Evolutionary conservation across 306 rosid species (phyloP), one percentile per base, ranked within the genome.

Genomic region (Oxytropis ochrocephala): DNA sequence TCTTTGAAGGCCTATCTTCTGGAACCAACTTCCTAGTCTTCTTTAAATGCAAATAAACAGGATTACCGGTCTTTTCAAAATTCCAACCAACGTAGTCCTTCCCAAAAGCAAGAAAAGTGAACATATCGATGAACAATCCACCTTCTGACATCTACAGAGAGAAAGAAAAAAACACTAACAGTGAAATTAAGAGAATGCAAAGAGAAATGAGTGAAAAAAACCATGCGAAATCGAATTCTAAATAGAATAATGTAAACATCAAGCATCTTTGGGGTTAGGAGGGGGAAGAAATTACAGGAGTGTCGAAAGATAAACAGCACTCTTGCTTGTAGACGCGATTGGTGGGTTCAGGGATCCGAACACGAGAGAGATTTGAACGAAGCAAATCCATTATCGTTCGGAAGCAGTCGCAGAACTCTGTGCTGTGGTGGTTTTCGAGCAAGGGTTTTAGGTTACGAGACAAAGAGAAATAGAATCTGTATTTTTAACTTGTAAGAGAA

Each of bases 291-390:
- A 49, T 68, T 80, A 94, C 97, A 72, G 96, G 96, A 42, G 95
- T 79, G 56, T 94, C 99, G 72, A 91, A 94, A 16, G 99, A 78
- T 3, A 94, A 13, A 82, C 99, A 94, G 82, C 99, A 94, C 84
- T 94, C 99, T 27, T 94, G 92, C 91, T 94, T 94, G 89, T 78
- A 94, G 80, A 95, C 89, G 72, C 99, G 99, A 81, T 95, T 91
- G 76, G 99, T 91, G 0, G 99, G 99, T 73, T 95, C 96, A 0
- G 99, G 95, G 50, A 94, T 94, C 79, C 99, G 96, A 72, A 94
- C 97, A 2, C 96, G 91, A 1, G 86, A 85, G 11, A 94, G 95
- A 71, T 87, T 83, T 51, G 96, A 94, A 71, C 96, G 96, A 44
- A 94, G 91, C 59, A 91, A 66, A 66, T 91, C 96, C 97, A 94